Percentiles rank a stretch among this genome's conserved stretches.
Evolutionary conservation across 352 stramenopile genomes (phyloP).

Genomic region (Globisporangium yorkense): DNA sequence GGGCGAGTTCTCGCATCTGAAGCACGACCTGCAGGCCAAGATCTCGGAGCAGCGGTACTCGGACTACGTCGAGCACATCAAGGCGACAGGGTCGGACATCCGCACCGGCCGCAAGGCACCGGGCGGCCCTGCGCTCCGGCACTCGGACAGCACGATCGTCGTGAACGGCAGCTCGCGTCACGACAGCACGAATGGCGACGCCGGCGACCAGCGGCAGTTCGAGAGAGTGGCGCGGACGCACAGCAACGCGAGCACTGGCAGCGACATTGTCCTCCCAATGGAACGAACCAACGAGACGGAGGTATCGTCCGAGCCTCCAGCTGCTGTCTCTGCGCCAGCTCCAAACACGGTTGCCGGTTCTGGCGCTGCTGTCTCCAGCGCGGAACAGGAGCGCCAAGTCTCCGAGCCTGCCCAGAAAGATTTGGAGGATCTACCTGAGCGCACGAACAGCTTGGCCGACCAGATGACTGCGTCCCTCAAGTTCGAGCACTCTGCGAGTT

Average conservation of each 20-base stretch:
- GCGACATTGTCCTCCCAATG: slow-evolving; percentile 24
- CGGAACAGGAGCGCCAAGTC: neutral
- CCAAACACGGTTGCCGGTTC: neutral
- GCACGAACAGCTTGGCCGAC: slow-evolving; percentile 26
- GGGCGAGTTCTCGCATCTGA: slow-evolving; percentile 60
- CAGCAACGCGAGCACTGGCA: slow-evolving; percentile 23
- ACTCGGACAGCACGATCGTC: slow-evolving; percentile 12
- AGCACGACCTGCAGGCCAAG: slow-evolving; percentile 64
- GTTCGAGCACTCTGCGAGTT: slow-evolving; percentile 29
- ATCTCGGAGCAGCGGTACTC: slow-evolving; percentile 70
- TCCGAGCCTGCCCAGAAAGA: slow-evolving; percentile 19
- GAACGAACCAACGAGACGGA: neutral
- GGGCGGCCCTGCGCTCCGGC: slow-evolving; percentile 10
- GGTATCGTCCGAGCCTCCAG: neutral
- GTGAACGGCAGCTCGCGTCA: slow-evolving; percentile 6
- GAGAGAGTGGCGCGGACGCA: slow-evolving; percentile 13
- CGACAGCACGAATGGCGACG: neutral
- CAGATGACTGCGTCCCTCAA: slow-evolving; percentile 28
- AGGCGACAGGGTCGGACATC: slow-evolving; percentile 62
- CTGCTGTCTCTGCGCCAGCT: neutral
- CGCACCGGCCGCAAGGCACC: slow-evolving; percentile 45
- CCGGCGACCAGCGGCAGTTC: neutral
- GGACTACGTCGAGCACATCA: slow-evolving; percentile 73
- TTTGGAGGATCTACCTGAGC: slow-evolving; percentile 45
- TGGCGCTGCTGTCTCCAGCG: neutral